Percentiles rank a stretch among this genome's conserved stretches.
phyloP scores from a whole-genome alignment of 2,329 filamentous ascomycete species.

The Kalaharituber pfeilii region DNA sequence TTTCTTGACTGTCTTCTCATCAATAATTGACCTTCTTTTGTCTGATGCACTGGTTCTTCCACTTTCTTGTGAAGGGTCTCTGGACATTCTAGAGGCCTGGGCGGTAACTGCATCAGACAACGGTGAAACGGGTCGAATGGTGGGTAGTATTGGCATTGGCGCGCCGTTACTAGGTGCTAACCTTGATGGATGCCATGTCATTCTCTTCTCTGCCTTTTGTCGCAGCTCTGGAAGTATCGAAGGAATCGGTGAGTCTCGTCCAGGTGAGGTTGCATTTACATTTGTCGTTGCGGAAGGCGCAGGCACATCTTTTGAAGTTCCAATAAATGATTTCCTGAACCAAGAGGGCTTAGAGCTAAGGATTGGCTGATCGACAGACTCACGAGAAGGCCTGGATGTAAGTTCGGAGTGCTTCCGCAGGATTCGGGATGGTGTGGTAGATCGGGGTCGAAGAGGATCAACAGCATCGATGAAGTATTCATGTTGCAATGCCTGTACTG shows the following conservation, averaged over 20 bases:
- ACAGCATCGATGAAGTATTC: constrained; percentile 88
- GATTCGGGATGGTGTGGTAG: constrained; percentile 56
- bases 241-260: constrained; percentile 27
- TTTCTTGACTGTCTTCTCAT: constrained; percentile 65
- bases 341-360: constrained; percentile 62
- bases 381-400: constrained; percentile 45
- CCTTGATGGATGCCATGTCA: constrained; percentile 49
- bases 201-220: constrained; percentile 46
- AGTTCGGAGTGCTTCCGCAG: constrained; percentile 82
- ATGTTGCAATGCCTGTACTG: constrained; percentile 80
- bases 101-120: constrained; percentile 84
- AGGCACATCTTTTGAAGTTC: constrained; percentile 26
- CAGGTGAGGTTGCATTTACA: constrained; percentile 26
- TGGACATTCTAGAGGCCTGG: constrained; percentile 39
- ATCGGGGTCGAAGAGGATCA: constrained; percentile 83
- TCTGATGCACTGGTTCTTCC: constrained; percentile 2
- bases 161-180: constrained; percentile 50
- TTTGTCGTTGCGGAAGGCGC: constrained; percentile 17
- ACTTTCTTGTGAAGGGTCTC: constrained; percentile 9
- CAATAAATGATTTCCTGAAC: constrained; percentile 90
- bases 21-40: constrained; percentile 25
- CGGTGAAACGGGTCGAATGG: constrained; percentile 87
- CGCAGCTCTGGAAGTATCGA: constrained; percentile 36
- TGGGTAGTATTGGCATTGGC: constrained; percentile 90
- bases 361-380: constrained; percentile 43